Conservation (phyloP, 495 filamentous ascomycete genomes). For the Daldinia bambusicola region DNA sequence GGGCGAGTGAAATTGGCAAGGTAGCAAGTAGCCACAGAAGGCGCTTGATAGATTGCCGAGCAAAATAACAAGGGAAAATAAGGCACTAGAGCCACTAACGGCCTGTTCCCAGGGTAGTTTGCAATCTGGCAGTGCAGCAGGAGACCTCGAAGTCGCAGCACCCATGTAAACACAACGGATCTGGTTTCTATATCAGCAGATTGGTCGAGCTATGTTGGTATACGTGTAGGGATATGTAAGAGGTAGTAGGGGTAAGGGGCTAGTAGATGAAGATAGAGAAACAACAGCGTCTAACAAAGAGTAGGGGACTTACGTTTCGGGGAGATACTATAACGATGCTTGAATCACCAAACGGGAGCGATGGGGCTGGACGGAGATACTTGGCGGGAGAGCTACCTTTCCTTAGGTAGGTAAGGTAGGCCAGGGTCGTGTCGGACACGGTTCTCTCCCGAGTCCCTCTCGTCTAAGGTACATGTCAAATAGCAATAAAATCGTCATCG, state of each 20-base stretch:
- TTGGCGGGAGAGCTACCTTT: conserved; percentile 26
- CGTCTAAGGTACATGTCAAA: conserved; percentile 31
- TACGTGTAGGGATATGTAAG: conserved; percentile 20
- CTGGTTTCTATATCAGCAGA: conserved; percentile 39
- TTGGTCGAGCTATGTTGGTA: conserved; percentile 23
- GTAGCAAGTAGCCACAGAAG: conserved; percentile 47
- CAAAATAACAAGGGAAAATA: conserved; percentile 43
- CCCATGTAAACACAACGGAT: conserved; percentile 29
- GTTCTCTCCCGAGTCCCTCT: conserved; percentile 4
- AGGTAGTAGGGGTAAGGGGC: conserved; percentile 20
- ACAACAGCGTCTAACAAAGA: conserved; percentile 21
- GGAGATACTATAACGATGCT: conserved; percentile 39
- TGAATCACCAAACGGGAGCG: conserved; percentile 40
- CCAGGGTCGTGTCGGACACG: conserved; percentile 23
- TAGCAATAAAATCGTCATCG: conserved; percentile 32
- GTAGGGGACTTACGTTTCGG: conserved; percentile 42
- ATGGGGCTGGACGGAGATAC: conserved; percentile 30
- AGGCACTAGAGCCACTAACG: conserved; percentile 43
- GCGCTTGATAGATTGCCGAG: conserved; percentile 51
- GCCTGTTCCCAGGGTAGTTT: conserved; percentile 33
- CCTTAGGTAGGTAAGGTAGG: background rate
- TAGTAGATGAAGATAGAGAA: conserved; percentile 25
- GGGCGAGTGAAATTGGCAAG: conserved; percentile 51
- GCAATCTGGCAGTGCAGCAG: conserved; percentile 36
- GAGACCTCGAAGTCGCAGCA: conserved; percentile 20